A percentile compares a stretch with the other conserved stretches of the same genome.
Conservation (phyloP, 2,329 filamentous ascomycete genomes). For the Thielaviopsis punctulata region DNA sequence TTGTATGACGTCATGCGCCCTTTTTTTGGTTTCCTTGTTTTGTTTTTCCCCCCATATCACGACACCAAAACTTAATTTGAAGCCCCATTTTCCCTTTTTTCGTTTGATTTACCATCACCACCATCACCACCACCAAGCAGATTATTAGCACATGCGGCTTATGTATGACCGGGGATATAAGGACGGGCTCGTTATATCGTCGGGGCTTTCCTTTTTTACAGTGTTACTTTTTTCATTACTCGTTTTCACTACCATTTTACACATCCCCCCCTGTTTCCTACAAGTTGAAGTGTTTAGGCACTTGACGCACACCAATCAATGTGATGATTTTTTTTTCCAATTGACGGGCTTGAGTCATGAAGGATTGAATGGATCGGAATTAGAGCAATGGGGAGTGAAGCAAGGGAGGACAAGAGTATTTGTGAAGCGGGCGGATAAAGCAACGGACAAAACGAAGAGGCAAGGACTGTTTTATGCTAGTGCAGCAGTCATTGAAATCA, state of each 20-base stretch:
- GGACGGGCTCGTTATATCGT: background rate
- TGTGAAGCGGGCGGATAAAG: background rate
- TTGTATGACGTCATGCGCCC: background rate
- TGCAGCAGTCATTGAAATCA: too few relatives aligned
- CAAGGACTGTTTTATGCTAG: background rate
- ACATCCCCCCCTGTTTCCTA: background rate
- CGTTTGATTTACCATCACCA: background rate
- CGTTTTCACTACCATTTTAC: constrained; percentile 1
- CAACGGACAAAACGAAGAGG: background rate
- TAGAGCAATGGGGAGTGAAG: background rate
- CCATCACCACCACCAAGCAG: too few relatives aligned
- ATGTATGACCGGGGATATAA: background rate
- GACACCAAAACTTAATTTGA: constrained; percentile 4
- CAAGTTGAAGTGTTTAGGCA: background rate
- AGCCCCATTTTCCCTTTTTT: background rate
- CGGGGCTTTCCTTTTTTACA: background rate
- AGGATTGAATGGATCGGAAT: background rate
- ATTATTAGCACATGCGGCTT: background rate
- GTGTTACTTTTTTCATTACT: constrained; percentile 4
- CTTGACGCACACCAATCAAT: too few relatives aligned
- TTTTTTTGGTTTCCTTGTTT: background rate
- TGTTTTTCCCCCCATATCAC: background rate
- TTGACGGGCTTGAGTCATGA: too few relatives aligned
- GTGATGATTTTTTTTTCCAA: too few relatives aligned
- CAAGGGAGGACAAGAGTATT: too few relatives aligned